phyloP scores from a whole-genome alignment of 1,284 basidiomycete species.

The Fomitopsis schrenkii region DNA sequence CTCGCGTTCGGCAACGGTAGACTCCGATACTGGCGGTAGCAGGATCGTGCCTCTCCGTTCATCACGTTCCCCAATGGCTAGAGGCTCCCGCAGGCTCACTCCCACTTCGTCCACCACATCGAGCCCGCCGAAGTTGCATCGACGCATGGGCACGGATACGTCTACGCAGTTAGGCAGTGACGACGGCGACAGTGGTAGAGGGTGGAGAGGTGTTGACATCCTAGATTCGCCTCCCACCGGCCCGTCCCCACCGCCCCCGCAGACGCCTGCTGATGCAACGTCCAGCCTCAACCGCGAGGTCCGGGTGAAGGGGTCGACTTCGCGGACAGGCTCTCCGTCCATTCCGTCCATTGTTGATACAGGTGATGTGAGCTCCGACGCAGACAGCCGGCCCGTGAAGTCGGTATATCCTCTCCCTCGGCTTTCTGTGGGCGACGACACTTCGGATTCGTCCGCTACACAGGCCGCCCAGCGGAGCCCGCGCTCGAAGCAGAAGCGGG shows the following conservation, averaged over 20 bases:
- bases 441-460: constrained; percentile 45
- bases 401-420: constrained; percentile 32
- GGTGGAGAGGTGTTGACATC: constrained; percentile 31
- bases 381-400: constrained; percentile 19
- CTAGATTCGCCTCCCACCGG: constrained; percentile 39
- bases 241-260: constrained; percentile 38
- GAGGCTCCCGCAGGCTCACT: constrained; percentile 32
- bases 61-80: constrained; percentile 73
- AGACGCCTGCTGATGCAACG: constrained; percentile 32
- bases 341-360: constrained; percentile 35
- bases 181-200: constrained; percentile 17
- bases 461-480: constrained; percentile 28
- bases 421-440: constrained; percentile 28
- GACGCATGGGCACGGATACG: constrained; percentile 18
- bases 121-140: constrained; percentile 18
- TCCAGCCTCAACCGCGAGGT: constrained; percentile 19
- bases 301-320: constrained; percentile 24
- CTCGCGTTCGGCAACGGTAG: constrained; percentile 27
- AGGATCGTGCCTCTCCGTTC: constrained; percentile 57
- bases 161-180: constrained; percentile 15
- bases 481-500: constrained; percentile 49
- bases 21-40: constrained; percentile 51
- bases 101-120: constrained; percentile 25
- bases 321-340: constrained; percentile 34
- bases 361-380: constrained; percentile 13